Conservation (phyloP, 2,329 filamentous ascomycete species). For the Colletotrichum higginsianum region DNA sequence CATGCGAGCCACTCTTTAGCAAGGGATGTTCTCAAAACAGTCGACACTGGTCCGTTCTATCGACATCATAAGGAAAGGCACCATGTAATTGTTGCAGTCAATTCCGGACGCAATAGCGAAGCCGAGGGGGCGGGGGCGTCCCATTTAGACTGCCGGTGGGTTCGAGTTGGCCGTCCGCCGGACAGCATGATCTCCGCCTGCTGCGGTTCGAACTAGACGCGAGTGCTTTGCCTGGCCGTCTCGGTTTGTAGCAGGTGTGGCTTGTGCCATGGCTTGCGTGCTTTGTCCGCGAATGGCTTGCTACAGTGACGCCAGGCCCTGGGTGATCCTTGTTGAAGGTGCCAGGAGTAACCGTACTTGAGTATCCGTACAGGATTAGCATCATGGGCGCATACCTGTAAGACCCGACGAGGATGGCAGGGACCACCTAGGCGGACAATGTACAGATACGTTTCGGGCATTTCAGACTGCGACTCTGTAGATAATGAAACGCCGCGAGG, state of each 20-base stretch:
- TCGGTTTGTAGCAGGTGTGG: constrained; percentile 30
- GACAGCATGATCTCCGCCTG: constrained; percentile 1
- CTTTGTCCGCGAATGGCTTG: constrained; percentile 36
- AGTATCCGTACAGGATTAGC: not conserved
- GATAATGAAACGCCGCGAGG: constrained; percentile 27
- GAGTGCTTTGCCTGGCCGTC: constrained; percentile 12
- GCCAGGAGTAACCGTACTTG: constrained; percentile 8
- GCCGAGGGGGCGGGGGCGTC: constrained; percentile 5
- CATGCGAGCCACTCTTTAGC: no score
- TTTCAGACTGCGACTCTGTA: constrained; percentile 29
- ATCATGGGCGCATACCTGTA: constrained; percentile 5
- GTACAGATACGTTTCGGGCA: constrained; percentile 17
- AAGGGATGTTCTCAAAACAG: not conserved
- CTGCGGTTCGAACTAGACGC: not conserved
- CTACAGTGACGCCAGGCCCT: constrained; percentile 23
- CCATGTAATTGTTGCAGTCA: not conserved
- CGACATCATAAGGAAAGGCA: not conserved
- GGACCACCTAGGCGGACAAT: constrained; percentile 1
- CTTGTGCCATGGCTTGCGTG: constrained; percentile 37
- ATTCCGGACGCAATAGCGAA: constrained; percentile 16
- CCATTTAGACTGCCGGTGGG: not conserved
- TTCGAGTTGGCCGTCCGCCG: not conserved
- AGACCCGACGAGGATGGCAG: constrained; percentile 28
- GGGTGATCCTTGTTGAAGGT: constrained; percentile 26
- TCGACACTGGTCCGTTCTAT: not conserved